Base-by-base conservation (phyloP, 2,329 filamentous ascomycete genomes). In the Phyllosticta paracitricarpa region DNA sequence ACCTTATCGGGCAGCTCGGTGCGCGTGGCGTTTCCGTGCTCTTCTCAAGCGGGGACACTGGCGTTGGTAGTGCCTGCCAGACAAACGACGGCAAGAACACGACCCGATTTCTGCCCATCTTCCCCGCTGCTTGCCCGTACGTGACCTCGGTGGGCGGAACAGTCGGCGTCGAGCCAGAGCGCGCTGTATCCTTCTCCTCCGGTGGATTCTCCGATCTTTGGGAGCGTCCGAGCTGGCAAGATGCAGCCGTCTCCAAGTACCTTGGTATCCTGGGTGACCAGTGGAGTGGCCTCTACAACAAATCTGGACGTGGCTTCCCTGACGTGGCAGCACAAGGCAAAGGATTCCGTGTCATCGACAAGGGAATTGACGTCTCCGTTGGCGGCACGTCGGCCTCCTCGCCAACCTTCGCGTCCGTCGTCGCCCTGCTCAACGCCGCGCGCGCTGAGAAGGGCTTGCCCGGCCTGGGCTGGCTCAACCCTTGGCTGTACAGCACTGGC, bases 101-200 rank as follows among this genome's bases (percentile, higher is more conserved):
- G 1, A 73, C 71, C 2, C 73, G 73, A 4, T 79, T 79, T 65
- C 65, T 75, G 25, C 76, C 78, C 12, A 72, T 73, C 19, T 79
- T 80, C 68, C 78, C 78, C 1, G 77, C 76, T 19, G 68, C 75
- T 1, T 80, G 78, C 66, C 78, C 77, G 0, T 80, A 77, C 64
- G 75, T 80, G 14, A 81, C 78, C 3, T 69, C 75, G 1, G 75
- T 79, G 3, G 77, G 77, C 9, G 77, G 75, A 3, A 79, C 77
- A 0, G 64, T 67, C 14, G 67, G 70, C 24, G 66, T 78, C 55
- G 64, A 69, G 26, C 76, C 77, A 0, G 78, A 79, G 62, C 57
- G 64, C 25, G 74, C 72, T 6, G 68, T 75, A 26, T 64, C 62
- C 64, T 75, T 77, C 63, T 76, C 73, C 3, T 77, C 74, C 2